A percentile compares a stretch with the other conserved stretches of the same genome.
These are phyloP conservation scores for Mortierella alpina DNA, from an alignment of 192 early-diverging fungal species.

Conservation along the genomic window DNA sequence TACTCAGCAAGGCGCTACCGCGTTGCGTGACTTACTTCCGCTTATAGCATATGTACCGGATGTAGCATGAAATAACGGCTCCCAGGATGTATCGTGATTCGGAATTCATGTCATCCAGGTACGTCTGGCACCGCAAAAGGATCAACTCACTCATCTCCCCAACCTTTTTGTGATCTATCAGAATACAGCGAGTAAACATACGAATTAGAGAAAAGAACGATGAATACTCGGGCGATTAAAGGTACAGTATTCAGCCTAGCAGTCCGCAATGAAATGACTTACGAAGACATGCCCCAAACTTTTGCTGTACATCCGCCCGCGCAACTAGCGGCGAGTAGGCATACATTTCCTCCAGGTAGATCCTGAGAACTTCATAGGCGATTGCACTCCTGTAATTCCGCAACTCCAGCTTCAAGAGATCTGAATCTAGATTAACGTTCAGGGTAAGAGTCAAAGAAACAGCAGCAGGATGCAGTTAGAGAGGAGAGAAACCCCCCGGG, in stretches of 20 bases:
- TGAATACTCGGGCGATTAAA: not conserved
- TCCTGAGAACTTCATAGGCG: not conserved
- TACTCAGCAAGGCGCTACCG: too few species aligned
- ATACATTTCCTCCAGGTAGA: conserved; percentile 2
- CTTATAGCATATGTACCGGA: not conserved
- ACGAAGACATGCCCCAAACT: not conserved
- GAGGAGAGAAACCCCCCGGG: not conserved
- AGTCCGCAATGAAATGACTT: not conserved
- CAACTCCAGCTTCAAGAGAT: not conserved
- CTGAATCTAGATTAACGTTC: not conserved
- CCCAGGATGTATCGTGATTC: conserved; percentile 1
- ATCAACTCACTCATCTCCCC: not conserved
- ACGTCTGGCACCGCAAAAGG: not conserved
- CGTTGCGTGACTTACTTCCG: too few species aligned
- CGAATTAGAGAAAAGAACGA: not conserved
- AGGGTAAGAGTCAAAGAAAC: not conserved
- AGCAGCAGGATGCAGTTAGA: not conserved
- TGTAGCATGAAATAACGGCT: not conserved
- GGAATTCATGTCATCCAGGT: not conserved
- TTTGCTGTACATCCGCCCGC: not conserved
- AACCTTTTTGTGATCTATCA: not conserved
- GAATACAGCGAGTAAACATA: not conserved
- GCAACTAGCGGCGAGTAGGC: not conserved
- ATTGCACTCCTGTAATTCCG: conserved; percentile 1
- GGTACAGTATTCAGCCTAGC: too few species aligned